These are phyloP conservation scores for Arbutus unedo DNA, from an alignment of 148 eudicot genomes.

Conservation along the genomic window DNA sequence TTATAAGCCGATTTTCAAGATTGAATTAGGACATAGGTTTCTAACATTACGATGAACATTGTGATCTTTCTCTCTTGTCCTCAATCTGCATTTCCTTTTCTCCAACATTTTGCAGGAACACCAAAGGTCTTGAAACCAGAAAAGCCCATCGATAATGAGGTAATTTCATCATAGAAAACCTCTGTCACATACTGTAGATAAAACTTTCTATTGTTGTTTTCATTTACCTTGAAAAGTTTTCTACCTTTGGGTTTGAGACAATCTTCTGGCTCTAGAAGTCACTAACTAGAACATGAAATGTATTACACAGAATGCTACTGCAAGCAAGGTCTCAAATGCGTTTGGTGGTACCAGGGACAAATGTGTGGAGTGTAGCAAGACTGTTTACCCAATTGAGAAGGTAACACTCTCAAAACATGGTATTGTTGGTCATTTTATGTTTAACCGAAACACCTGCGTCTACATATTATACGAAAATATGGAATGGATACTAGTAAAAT, in stretches of 20 bases:
- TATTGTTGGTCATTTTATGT: not conserved
- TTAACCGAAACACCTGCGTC: not conserved
- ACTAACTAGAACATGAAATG: not conserved
- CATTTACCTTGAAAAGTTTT: not conserved
- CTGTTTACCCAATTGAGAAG: conserved; percentile 81
- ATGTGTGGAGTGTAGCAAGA: conserved; percentile 64
- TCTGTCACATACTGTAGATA: not conserved
- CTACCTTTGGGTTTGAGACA: not conserved
- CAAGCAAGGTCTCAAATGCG: conserved; percentile 53
- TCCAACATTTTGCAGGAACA: conserved; percentile 42
- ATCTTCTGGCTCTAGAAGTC: not conserved
- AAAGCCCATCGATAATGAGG: conserved; percentile 48
- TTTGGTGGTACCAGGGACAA: conserved; percentile 76
- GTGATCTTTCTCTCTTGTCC: not conserved
- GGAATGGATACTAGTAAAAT: too few species aligned
- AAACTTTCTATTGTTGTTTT: not conserved
- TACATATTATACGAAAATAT: too few species aligned
- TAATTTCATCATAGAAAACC: conserved; percentile 7
- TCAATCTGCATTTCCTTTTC: not conserved
- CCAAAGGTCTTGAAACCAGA: conserved; percentile 58
- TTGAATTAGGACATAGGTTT: too few species aligned
- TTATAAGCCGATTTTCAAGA: too few species aligned
- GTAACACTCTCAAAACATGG: conserved; percentile 21
- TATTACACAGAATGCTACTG: conserved; percentile 37
- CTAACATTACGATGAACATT: not conserved